Percentiles rank a stretch among this genome's conserved stretches.
phyloP scores from a whole-genome alignment of 1,284 basidiomycete species.

The Fomitiporia mediterranea region DNA sequence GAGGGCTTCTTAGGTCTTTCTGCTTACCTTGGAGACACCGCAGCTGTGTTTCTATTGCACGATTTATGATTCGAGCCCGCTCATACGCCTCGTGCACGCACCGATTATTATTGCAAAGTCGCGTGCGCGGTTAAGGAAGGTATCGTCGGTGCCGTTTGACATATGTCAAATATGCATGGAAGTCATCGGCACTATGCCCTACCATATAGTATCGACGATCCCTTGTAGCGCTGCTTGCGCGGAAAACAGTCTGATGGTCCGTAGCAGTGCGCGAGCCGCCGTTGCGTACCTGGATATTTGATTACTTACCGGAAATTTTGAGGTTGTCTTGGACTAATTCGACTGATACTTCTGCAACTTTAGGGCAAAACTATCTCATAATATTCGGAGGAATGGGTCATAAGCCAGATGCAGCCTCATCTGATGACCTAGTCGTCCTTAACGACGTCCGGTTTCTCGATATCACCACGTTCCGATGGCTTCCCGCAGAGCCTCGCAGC shows the following conservation, averaged over 20 bases:
- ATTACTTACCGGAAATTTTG: not conserved
- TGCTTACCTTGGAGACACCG: no score
- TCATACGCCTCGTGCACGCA: not conserved
- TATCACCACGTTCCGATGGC: slow-evolving; percentile 65
- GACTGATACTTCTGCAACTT: not conserved
- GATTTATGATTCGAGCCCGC: not conserved
- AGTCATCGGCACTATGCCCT: no score
- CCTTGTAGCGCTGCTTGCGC: no score
- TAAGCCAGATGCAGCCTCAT: slow-evolving; percentile 56
- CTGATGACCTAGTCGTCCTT: slow-evolving; percentile 75
- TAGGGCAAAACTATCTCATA: slow-evolving; percentile 84
- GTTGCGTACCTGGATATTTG: not conserved
- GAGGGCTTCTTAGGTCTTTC: no score
- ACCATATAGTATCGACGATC: no score
- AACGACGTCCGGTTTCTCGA: slow-evolving; percentile 86
- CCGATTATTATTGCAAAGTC: not conserved
- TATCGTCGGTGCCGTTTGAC: no score
- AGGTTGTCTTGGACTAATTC: not conserved
- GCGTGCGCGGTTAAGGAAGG: no score
- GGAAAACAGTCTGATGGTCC: not conserved
- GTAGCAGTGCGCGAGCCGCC: not conserved
- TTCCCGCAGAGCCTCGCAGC: slow-evolving; percentile 40
- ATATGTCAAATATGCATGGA: no score
- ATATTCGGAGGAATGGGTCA: slow-evolving; percentile 93
- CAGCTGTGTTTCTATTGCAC: not conserved